Evolutionary conservation across 2,329 filamentous ascomycete genomes (phyloP).

Genomic region (Berkeleyomyces basicola): DNA sequence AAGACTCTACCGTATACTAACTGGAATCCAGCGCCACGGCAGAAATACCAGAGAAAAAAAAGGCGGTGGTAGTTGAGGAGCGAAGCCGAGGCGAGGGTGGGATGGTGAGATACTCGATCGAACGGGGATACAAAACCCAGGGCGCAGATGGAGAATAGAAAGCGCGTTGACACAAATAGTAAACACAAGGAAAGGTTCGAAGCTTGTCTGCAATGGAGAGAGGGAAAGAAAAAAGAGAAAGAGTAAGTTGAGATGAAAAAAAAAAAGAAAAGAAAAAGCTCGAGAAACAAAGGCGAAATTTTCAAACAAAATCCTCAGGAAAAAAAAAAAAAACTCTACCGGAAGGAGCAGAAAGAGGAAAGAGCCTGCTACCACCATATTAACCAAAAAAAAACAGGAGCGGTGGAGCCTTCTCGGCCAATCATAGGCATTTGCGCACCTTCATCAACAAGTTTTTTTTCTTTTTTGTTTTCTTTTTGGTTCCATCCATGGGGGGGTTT

Average conservation of each 20-base stretch:
- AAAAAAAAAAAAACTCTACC: constrained; percentile 9
- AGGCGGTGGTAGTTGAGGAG: too few relatives aligned
- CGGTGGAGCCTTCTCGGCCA: constrained; percentile 1
- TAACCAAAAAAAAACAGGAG: constrained; percentile 4
- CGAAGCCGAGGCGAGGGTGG: too few relatives aligned
- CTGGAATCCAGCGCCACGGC: too few relatives aligned
- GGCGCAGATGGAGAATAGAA: neutral
- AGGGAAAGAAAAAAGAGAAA: neutral
- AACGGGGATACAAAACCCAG: neutral
- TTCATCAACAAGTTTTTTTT: neutral
- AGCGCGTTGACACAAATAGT: neutral
- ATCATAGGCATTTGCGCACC: constrained; percentile 6
- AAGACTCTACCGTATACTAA: neutral
- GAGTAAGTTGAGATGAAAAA: neutral
- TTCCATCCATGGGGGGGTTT: neutral
- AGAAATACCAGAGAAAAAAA: neutral
- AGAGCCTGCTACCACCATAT: neutral
- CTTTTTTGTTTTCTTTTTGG: neutral
- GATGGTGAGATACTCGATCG: neutral
- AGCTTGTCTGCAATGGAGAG: neutral
- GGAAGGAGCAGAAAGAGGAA: constrained; percentile 5
- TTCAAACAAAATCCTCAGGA: neutral
- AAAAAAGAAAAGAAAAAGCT: neutral
- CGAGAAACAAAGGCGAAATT: constrained; percentile 1
- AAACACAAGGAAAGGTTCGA: neutral